Base-by-base conservation (phyloP, 441 rosid species). In the Croton laevigatus region DNA sequence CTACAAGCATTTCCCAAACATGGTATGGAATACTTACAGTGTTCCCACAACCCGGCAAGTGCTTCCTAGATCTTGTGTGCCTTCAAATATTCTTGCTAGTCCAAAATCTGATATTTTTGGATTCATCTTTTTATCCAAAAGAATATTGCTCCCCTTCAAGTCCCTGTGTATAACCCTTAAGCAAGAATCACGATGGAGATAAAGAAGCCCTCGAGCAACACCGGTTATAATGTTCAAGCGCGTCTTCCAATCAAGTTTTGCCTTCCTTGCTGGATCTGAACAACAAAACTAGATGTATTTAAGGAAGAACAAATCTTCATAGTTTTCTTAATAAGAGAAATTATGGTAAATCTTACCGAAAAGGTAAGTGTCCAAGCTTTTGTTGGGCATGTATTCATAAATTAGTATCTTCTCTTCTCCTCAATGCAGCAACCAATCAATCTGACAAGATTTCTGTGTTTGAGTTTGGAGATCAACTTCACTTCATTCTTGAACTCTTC, bases 31-130 rank as follows among this genome's bases (percentile, higher is more conserved):
- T n/a, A 12, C 81, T 74, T 67, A 78, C 78, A 70, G 62, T 54
- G 82, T 79, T 49, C 82, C 79, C 5, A 55, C 70, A 10, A 72
- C 34, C 59, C 36, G 70, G 16, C 42, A 73, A 12, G 80, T 76
- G 32, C 22, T 58, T 11, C 32, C 66, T 0, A 73, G 65, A 27
- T 60, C 64, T 73, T 71, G 71, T 19, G 75, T 78, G 62, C 70
- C 71, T 36, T 48, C 74, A 37, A 80, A 73, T 7, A 80, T 38
- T 60, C 57, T 51, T 16, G 80, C 80, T 71, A 76, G 51, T 52
- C 80, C 83, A n/a, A 80, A 76, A 71, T 80, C 83, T 17, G 80
- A 63, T 10, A 80, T 80, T 67, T 80, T 80, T 9, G 80, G 80
- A 17, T 68, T 71, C 80, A 73, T 76, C 9, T 71, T 71, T 37